These are phyloP conservation scores for Metschnikowia gruessii DNA, from an alignment of 805 yeast species.

Conservation along the genomic window DNA sequence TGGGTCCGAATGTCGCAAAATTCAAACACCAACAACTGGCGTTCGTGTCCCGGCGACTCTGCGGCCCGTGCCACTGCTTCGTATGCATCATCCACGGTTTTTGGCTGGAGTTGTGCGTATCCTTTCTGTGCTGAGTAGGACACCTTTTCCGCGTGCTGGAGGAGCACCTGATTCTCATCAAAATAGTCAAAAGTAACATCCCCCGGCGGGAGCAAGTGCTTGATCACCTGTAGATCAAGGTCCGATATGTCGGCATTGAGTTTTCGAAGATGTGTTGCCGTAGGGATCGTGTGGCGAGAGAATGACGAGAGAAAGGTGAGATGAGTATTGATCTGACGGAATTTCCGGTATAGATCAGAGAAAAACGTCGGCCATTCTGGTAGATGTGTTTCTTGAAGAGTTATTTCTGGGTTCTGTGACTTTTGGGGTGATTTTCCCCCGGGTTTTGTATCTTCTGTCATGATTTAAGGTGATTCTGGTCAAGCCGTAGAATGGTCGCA, in stretches of 20 bases:
- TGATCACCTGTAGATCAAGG: constrained; percentile 63
- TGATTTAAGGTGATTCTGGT: no score
- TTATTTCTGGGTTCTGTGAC: no score
- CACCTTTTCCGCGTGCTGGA: constrained; percentile 44
- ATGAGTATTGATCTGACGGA: constrained; percentile 29
- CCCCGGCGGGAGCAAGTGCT: constrained; percentile 62
- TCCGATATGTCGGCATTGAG: constrained; percentile 32
- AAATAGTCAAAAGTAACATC: constrained; percentile 65
- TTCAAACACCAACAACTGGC: constrained; percentile 68
- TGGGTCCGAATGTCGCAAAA: constrained; percentile 67
- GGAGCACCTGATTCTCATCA: constrained; percentile 65
- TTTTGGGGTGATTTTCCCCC: no score
- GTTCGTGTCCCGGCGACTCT: constrained; percentile 43
- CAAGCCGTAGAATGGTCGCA: no score
- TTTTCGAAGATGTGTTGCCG: constrained; percentile 33
- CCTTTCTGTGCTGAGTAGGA: constrained; percentile 36
- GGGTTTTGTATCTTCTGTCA: no score
- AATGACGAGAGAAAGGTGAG: constrained; percentile 33
- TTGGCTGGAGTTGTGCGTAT: constrained; percentile 31
- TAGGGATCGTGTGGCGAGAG: constrained; percentile 22
- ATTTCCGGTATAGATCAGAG: constrained; percentile 11
- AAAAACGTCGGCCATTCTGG: constrained; percentile 14
- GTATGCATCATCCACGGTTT: constrained; percentile 46
- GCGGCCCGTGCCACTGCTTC: constrained; percentile 52
- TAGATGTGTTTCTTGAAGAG: no score